Base-by-base conservation (phyloP, 1,139 yeast species). In the Kurtzmaniella quercitrusa region DNA sequence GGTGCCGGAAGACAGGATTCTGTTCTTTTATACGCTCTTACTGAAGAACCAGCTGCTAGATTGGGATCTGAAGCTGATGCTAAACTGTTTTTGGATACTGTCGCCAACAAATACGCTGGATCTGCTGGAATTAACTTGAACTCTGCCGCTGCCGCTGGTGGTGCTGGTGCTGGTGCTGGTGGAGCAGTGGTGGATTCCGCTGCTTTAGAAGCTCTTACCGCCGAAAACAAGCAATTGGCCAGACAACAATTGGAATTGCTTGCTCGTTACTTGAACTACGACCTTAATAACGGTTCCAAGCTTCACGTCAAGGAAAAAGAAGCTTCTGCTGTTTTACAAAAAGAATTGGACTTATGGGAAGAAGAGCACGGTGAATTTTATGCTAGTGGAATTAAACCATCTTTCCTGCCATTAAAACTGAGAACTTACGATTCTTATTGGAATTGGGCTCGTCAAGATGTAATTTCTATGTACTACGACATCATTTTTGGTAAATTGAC, bases 381-480 rank as follows among this genome's bases (percentile, higher is more conserved):
- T 63, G 93, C 97, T 42, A 78, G 82, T 47, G 98, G 98, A 62
- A 85, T 93, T 57, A 76, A 82, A 54, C 96, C 98, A 41, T 82
- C 85, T 9, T 93, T 93, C 72, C 87, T 96, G 37, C 77, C 94
- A 50, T 79, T 86, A 70, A 93, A 93, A 73, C 95, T 98, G 34
- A 87, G 98, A 74, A 82, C 86, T 44, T 93, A 93, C 66, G 98
- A 93, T 68, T 90, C 98, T 23, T 90, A 91, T 68, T 93, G 98
- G 98, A 94, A 94, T 69, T 93, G 98, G 98, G 97, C 98, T 39
- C 87, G 97, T 70, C 98, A 93, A 73, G 96, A 94, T 65, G 87
- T 94, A 49, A 73, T 93, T 56, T 82, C 91, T 43, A 85, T 93
- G 90, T 93, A 89, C 73, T 93, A 81, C 63, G 97, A 93, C 68